phyloP scores from a whole-genome alignment of 2,329 filamentous ascomycete species.

The Penicillium sp. region DNA sequence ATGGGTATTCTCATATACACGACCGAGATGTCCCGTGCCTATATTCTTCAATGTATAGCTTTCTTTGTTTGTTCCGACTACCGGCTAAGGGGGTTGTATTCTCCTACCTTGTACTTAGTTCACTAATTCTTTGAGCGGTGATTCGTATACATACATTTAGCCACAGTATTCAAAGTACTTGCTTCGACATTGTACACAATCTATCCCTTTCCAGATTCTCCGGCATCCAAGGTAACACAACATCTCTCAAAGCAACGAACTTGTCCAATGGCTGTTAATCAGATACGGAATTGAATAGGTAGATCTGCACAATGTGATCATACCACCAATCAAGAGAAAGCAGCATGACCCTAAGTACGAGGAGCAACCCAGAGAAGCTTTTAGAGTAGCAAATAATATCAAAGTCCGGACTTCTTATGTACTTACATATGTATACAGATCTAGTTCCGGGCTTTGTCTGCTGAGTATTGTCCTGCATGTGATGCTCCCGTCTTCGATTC shows the following conservation, averaged over 20 bases:
- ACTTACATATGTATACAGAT: not conserved
- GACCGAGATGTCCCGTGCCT: conserved; percentile 17
- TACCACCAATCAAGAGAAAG: not conserved
- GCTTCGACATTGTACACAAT: not conserved
- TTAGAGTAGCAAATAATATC: not conserved
- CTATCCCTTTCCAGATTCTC: not conserved
- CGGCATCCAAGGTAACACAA: not conserved
- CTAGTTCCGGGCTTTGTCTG: not conserved
- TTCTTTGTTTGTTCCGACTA: not conserved
- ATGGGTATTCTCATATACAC: conserved; percentile 22
- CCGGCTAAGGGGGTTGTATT: not conserved
- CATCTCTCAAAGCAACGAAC: not conserved
- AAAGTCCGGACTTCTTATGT: not conserved
- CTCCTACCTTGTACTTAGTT: not conserved
- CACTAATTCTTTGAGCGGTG: not conserved
- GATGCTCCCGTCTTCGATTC: not conserved
- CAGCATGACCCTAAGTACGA: not conserved
- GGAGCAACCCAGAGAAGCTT: not conserved
- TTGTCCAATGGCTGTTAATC: not conserved
- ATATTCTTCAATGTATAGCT: not conserved
- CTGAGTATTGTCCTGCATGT: not conserved
- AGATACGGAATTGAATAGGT: not conserved
- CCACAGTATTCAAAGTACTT: not conserved
- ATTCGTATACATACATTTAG: not conserved
- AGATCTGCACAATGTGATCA: not conserved